A percentile compares a stretch with the other conserved stretches of the same genome.
These are phyloP conservation scores for Inga oerstediana DNA, from an alignment of 306 rosid genomes.

Conservation along the genomic window DNA sequence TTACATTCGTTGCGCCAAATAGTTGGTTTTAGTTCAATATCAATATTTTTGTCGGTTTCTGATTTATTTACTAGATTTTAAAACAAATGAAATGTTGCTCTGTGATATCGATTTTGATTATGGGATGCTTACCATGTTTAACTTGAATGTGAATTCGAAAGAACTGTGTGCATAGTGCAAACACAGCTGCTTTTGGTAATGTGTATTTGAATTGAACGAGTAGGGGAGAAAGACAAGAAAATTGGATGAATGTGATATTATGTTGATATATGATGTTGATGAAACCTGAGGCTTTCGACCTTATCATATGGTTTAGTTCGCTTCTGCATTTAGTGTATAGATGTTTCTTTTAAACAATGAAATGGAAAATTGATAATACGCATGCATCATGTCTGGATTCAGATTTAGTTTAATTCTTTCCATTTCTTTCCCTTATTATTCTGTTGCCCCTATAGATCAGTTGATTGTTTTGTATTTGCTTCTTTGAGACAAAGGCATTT, in stretches of 20 bases:
- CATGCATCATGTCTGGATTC: background rate
- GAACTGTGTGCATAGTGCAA: conserved; percentile 3
- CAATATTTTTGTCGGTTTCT: conserved; percentile 9
- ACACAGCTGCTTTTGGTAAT: background rate
- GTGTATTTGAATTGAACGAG: background rate
- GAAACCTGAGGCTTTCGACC: background rate
- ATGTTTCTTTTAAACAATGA: background rate
- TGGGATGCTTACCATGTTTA: background rate
- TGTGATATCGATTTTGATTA: conserved; percentile 5
- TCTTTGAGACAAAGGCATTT: background rate
- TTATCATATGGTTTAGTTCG: conserved; percentile 15
- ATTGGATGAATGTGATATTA: background rate
- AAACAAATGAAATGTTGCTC: conserved; percentile 21
- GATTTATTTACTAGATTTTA: conserved; percentile 5
- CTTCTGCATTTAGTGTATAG: background rate
- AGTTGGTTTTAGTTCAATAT: background rate
- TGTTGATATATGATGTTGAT: background rate
- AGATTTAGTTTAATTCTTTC: background rate
- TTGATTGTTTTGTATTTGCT: background rate
- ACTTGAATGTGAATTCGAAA: background rate
- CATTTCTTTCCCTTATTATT: background rate
- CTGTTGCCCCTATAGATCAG: background rate
- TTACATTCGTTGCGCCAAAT: background rate
- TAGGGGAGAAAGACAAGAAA: background rate
- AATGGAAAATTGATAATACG: background rate